Conservation (phyloP, 139 green algal genomes). For the Astrephomene gubernaculifera region DNA sequence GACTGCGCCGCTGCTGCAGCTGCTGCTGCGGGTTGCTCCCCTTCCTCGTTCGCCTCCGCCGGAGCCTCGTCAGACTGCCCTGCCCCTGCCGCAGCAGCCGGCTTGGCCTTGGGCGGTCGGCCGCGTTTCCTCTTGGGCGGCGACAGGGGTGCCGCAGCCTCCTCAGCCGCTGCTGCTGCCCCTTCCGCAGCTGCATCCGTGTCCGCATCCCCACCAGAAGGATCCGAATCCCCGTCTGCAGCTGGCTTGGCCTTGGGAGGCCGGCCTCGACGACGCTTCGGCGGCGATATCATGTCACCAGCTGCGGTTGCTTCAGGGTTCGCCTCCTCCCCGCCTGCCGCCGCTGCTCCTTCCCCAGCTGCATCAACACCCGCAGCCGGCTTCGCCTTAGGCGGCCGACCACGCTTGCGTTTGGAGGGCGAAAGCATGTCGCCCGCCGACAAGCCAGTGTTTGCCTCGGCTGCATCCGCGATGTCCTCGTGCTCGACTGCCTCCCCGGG, state of each 20-base stretch:
- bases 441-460: too few relatives aligned
- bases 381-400: slow-evolving; percentile 13
- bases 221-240: not conserved
- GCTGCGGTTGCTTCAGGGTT: not conserved
- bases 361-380: not conserved
- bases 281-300: not conserved
- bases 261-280: not conserved
- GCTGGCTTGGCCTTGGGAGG: not conserved
- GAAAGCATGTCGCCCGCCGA: too few relatives aligned
- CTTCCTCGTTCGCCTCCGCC: not conserved
- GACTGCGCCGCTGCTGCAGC: not conserved
- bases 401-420: not conserved
- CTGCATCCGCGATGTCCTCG: too few relatives aligned
- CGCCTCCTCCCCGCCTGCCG: not conserved
- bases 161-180: not conserved
- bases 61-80: not conserved
- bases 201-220: not conserved
- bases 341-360: not conserved
- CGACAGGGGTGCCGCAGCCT: too few relatives aligned
- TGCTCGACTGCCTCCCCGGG: too few relatives aligned
- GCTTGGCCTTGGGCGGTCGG: not conserved
- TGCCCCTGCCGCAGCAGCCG: not conserved
- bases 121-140: not conserved
- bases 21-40: not conserved
- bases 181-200: not conserved